Evolutionary conservation across 257 asterid species (phyloP).

Genomic region (Solanum pinnatisectum): DNA sequence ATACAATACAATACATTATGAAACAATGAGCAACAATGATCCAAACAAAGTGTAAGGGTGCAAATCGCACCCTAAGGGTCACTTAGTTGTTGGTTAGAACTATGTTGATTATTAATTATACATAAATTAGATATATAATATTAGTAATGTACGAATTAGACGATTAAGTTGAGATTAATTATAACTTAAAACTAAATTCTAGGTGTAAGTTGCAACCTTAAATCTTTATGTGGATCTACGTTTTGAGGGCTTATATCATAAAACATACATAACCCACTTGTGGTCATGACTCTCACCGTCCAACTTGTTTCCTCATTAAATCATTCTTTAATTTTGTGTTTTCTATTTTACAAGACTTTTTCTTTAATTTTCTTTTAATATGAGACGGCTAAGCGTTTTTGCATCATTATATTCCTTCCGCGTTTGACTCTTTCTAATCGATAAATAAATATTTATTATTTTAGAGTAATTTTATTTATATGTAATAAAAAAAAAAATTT

Average conservation of each 20-base stretch:
- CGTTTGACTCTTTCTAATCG: neutral
- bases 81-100: neutral
- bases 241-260: neutral
- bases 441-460: too few species aligned
- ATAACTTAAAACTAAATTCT: neutral
- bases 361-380: neutral
- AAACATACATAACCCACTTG: neutral
- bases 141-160: too few species aligned
- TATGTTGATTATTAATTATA: too few species aligned
- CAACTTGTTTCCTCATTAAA: neutral
- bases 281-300: neutral
- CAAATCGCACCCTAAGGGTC: neutral
- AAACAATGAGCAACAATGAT: too few species aligned
- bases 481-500: too few species aligned
- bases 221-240: neutral
- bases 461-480: too few species aligned
- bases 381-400: neutral
- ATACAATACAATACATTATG: too few species aligned
- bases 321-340: neutral
- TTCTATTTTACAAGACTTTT: neutral
- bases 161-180: neutral
- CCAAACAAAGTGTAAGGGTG: too few species aligned
- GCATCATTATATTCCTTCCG: neutral
- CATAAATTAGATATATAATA: too few species aligned
- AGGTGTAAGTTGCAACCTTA: neutral